These are phyloP conservation scores for Asterochloris erici DNA, from an alignment of 139 green algal species.

Conservation along the genomic window DNA sequence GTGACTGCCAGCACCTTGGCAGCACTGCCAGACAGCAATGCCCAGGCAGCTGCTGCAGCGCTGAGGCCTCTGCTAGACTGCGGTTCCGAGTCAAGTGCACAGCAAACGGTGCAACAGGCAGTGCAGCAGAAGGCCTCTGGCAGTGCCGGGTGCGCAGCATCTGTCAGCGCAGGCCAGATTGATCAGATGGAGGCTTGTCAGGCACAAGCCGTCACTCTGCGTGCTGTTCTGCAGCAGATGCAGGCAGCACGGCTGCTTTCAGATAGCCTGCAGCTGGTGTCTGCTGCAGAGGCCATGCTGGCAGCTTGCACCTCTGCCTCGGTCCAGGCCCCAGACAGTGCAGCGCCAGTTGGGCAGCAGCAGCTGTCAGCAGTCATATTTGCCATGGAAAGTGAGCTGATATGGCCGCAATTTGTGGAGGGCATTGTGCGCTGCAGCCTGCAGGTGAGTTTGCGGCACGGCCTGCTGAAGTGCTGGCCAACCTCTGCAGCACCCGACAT, in stretches of 20 bases:
- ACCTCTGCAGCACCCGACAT: too few species aligned
- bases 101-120: neutral
- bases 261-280: neutral
- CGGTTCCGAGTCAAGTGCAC: neutral
- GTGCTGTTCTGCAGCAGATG: neutral
- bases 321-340: neutral
- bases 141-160: neutral
- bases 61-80: neutral
- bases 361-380: conserved; percentile 1
- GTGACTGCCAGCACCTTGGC: too few species aligned
- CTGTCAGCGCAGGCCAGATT: neutral
- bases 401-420: conserved; percentile 12
- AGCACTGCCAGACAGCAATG: neutral
- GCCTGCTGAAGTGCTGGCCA: too few species aligned
- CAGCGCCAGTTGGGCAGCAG: neutral
- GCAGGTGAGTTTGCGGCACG: neutral
- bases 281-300: neutral
- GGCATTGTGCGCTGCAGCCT: neutral
- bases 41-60: neutral
- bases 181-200: too few species aligned
- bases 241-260: neutral
- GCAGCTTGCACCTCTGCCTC: neutral
- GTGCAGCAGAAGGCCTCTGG: neutral
- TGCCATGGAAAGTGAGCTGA: neutral
- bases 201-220: neutral